Percentiles rank a stretch among this genome's conserved stretches.
phyloP scores from a whole-genome alignment of 2,329 filamentous ascomycete genomes.

The Phialophora chinensis region DNA sequence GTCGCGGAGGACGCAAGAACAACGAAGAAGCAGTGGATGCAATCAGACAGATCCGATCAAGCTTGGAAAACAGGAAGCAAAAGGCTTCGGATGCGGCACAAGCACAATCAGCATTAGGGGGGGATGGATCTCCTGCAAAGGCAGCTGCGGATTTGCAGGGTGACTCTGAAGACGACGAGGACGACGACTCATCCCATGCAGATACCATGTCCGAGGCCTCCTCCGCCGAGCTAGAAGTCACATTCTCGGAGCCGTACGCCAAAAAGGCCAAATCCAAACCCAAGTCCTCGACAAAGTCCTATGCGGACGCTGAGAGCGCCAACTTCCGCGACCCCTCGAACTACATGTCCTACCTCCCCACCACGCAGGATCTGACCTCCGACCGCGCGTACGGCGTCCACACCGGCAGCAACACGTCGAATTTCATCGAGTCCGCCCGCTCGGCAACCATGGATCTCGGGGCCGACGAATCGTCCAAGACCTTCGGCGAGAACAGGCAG shows the following conservation, averaged over 20 bases:
- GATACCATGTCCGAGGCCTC: slow-evolving; percentile 66
- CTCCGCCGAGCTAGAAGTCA: slow-evolving; percentile 70
- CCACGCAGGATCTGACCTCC: slow-evolving; percentile 78
- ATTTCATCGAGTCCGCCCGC: slow-evolving; percentile 87
- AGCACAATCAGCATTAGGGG: slow-evolving; percentile 43
- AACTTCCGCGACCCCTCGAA: slow-evolving; percentile 84
- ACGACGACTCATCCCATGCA: not conserved
- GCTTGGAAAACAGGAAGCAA: slow-evolving; percentile 51
- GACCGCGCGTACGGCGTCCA: slow-evolving; percentile 94
- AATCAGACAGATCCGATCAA: slow-evolving; percentile 52
- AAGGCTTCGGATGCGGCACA: slow-evolving; percentile 43
- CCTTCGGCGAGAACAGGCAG: slow-evolving; percentile 77
- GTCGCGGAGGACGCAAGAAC: slow-evolving; percentile 72
- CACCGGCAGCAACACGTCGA: slow-evolving; percentile 72
- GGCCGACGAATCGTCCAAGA: slow-evolving; percentile 81
- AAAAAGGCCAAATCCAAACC: slow-evolving; percentile 48
- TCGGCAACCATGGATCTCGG: slow-evolving; percentile 84
- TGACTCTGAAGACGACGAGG: slow-evolving; percentile 46
- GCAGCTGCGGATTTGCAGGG: slow-evolving; percentile 43
- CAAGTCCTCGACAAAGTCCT: slow-evolving; percentile 43
- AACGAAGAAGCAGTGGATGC: slow-evolving; percentile 68
- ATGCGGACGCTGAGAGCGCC: slow-evolving; percentile 56
- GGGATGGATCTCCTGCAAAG: slow-evolving; percentile 44
- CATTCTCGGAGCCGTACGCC: slow-evolving; percentile 62
- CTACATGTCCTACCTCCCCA: slow-evolving; percentile 96